Base-by-base conservation (phyloP, 2,329 filamentous ascomycete species). In the Helotiales sp. region DNA sequence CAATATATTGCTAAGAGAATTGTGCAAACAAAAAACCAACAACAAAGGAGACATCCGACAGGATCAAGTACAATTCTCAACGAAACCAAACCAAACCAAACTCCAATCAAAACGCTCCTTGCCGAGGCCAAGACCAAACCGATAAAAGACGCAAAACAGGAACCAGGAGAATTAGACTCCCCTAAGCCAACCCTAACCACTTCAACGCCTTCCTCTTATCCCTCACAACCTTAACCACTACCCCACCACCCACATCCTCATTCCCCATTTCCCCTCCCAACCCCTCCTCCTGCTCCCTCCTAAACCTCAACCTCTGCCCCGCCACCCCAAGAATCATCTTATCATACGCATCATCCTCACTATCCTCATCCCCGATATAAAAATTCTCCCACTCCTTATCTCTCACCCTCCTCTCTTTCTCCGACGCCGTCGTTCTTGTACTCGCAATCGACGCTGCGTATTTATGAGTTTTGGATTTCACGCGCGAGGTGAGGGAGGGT, bases 201-300 rank as follows among this genome's bases (percentile, higher is more conserved):
- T 68, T 72, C 57, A 75, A 55, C 15, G 73, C 74, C 64, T 76
- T 75, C 52, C 66, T 67, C 40, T 63, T 69, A 62, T 66, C 66
- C 56, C 63, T 62, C 46, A 62, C 64, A 44, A 22, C 53, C 46
- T 63, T 65, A 44, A 22, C 53, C 22, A 51, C 50, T 49, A 52
- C 31, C 34, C 42, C 49, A 49, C 57, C n/a, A n/a, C n/a, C n/a
- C n/a, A n/a, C n/a, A n/a, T n/a, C n/a, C n/a, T n/a, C n/a, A n/a
- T n/a, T n/a, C n/a, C n/a, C n/a, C n/a, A n/a, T n/a, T n/a, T n/a
- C n/a, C n/a, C n/a, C n/a, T n/a, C n/a, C n/a, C n/a, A n/a, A n/a
- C n/a, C n/a, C n/a, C n/a, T n/a, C 49, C 56, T 63, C 62, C 10
- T 64, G 66, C 48, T 63, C 62, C 15, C 64, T 65, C 38, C 59